These are phyloP conservation scores for Carex littledalei DNA, from an alignment of 176 grass and related monocot genomes.

Conservation along the genomic window DNA sequence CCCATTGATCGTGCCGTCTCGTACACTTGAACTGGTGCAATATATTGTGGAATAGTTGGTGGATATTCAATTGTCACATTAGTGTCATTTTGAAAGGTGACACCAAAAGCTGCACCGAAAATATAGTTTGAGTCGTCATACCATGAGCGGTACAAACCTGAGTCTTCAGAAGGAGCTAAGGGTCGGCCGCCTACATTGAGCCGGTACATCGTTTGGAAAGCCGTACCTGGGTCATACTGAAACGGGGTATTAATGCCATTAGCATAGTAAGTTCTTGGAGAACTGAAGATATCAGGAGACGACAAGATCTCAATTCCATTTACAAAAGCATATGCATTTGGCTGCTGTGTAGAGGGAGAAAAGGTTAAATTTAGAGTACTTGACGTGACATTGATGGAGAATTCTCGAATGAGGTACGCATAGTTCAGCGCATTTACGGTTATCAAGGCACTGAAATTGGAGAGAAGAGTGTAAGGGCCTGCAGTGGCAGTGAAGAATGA, in stretches of 20 bases:
- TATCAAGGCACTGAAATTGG: too few species aligned
- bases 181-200: constrained; percentile 56
- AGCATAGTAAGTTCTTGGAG: background rate
- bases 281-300: constrained; percentile 43
- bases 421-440: too few species aligned
- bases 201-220: constrained; percentile 58
- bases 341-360: constrained; percentile 28
- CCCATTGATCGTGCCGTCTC: constrained; percentile 74
- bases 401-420: background rate
- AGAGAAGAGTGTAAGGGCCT: too few species aligned
- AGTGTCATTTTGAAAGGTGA: constrained; percentile 26
- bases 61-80: constrained; percentile 46
- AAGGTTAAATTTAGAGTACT: constrained; percentile 42
- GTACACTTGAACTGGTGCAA: constrained; percentile 49
- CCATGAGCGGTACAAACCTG: constrained; percentile 52
- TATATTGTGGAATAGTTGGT: constrained; percentile 27
- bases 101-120: constrained; percentile 20
- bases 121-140: constrained; percentile 34
- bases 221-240: background rate
- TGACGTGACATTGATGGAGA: constrained; percentile 43
- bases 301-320: constrained; percentile 66
- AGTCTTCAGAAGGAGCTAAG: constrained; percentile 27
- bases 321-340: constrained; percentile 51
- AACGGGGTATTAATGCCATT: background rate
- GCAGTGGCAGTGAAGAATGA: too few species aligned